Evolutionary conservation across 176 grass and related monocot genomes (phyloP), one percentile per base, ranked within the genome.

Genomic region (Tillandsia fasciculata): DNA sequence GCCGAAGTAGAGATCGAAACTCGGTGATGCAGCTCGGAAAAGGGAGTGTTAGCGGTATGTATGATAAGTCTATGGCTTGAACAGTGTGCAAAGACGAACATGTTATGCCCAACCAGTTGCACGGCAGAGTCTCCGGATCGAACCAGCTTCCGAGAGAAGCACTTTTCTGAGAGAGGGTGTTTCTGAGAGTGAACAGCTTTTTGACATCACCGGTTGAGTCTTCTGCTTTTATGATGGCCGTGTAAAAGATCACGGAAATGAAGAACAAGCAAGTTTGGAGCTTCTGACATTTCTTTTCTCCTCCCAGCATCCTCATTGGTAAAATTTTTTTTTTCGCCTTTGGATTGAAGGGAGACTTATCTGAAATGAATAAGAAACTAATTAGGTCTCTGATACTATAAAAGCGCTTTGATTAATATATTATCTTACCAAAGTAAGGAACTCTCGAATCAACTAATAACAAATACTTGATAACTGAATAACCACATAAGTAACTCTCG

Each of bases 121-220:
- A 99, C 26, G 94, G 94, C 23, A 79, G 64, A 12, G 65, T 83
- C 82, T 87, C 89, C 27, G 78, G 77, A 76, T 92, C 63, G 71
- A 90, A 99, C 94, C 94, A 99, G 69, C 81, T 75, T 50, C 74
- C 77, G n/a, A 93, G 79, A 49, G 83, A 87, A 12, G 74, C 82
- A 83, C 76, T 99, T 67, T 75, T 74, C 73, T 87, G 71, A n/a
- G 67, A 56, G 64, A 93, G 49, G 3, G 79, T 64, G 51, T 84
- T 65, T 70, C 94, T 82, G 68, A 93, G 82, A 59, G 77, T 83
- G 72, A 76, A 70, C 51, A 99, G 71, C 57, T 63, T 80, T 48
- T 66, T 61, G 49, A 99, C 79, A 66, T 99, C 94, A 80, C 10
- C 71, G 49, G 65, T 69, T 8, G 50, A 42, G 33, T 42, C 12